phyloP scores from a whole-genome alignment of 495 filamentous ascomycete species.

The Oidiodendron maius region DNA sequence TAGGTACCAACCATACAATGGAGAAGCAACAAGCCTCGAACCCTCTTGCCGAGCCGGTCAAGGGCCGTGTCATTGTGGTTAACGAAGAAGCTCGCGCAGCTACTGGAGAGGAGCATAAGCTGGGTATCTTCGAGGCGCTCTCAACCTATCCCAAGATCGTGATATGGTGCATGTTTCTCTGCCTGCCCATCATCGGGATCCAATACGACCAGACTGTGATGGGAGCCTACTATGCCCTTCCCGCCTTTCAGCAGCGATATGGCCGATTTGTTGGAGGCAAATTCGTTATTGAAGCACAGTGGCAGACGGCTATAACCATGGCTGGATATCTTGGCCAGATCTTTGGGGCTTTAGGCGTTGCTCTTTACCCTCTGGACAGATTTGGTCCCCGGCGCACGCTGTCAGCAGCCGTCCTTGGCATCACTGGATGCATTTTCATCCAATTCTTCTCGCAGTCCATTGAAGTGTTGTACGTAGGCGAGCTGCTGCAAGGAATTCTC shows the following conservation, averaged over 20 bases:
- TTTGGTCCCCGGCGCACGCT: slow-evolving; percentile 44
- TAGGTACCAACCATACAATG: no score
- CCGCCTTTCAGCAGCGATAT: slow-evolving; percentile 27
- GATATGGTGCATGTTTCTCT: slow-evolving; percentile 26
- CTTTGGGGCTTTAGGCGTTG: slow-evolving; percentile 38
- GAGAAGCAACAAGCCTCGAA: no score
- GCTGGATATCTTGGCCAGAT: slow-evolving; percentile 20
- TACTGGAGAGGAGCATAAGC: slow-evolving; percentile 19
- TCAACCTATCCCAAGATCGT: slow-evolving; percentile 33
- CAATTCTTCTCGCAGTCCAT: slow-evolving; percentile 54
- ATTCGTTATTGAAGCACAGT: slow-evolving; percentile 62
- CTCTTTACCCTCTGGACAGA: slow-evolving; percentile 40
- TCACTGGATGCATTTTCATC: slow-evolving; percentile 44
- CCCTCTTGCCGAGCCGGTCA: neutral
- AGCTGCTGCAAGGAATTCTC: slow-evolving; percentile 35
- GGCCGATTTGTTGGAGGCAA: slow-evolving; percentile 17
- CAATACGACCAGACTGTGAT: slow-evolving; percentile 36
- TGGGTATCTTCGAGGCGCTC: slow-evolving; percentile 24
- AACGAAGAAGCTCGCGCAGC: neutral
- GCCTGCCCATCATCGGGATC: slow-evolving; percentile 36
- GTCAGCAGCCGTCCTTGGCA: slow-evolving; percentile 36
- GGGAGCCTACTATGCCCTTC: slow-evolving; percentile 27
- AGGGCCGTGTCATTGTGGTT: neutral
- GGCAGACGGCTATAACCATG: slow-evolving; percentile 54
- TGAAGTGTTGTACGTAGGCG: slow-evolving; percentile 53